phyloP scores from a whole-genome alignment of 257 asterid species.

The Phtheirospermum japonicum region DNA sequence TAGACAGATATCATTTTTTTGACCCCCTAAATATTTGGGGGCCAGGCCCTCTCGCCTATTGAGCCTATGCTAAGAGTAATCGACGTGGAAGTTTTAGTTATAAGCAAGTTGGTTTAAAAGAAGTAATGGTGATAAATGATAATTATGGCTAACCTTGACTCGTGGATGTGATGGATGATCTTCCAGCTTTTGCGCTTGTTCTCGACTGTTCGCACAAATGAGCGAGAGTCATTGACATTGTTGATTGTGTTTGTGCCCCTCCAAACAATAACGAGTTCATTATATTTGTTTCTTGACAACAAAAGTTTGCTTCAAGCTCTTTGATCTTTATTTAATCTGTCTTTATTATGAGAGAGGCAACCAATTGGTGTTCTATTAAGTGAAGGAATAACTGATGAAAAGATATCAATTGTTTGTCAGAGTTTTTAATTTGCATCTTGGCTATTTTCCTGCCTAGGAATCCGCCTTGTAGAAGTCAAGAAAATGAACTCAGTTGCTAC shows the following conservation, averaged over 20 bases:
- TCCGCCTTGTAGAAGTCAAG: not conserved
- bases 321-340: not conserved
- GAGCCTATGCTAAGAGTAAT: too few relatives aligned
- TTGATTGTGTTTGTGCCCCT: slow-evolving; percentile 1
- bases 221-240: not conserved
- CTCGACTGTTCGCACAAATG: not conserved
- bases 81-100: too few relatives aligned
- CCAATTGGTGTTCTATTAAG: not conserved
- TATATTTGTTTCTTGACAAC: not conserved
- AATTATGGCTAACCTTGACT: slow-evolving; percentile 1
- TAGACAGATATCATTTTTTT: too few relatives aligned
- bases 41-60: too few relatives aligned
- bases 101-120: too few relatives aligned
- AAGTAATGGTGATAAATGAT: too few relatives aligned
- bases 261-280: not conserved
- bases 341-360: not conserved
- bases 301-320: not conserved
- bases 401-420: not conserved
- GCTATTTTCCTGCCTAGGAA: not conserved
- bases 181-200: slow-evolving; percentile 1
- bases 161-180: not conserved
- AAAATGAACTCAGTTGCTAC: not conserved
- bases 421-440: not conserved
- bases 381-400: not conserved
- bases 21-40: too few relatives aligned